Evolutionary conservation across 2,329 filamentous ascomycete species (phyloP).

Genomic region (Trichoderma lentiforme): DNA sequence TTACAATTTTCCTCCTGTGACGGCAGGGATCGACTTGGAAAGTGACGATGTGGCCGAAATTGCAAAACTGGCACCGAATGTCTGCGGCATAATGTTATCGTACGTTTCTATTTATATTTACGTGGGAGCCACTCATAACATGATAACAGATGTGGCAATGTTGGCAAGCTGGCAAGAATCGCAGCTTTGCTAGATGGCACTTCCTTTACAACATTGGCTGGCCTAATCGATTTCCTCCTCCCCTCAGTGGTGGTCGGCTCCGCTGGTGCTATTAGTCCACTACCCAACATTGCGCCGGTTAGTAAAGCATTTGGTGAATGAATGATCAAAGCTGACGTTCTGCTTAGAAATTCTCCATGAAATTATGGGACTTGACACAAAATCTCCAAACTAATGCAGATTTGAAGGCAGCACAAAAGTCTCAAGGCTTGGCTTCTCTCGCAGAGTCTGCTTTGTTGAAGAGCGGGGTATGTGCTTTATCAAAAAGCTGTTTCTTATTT

Average conservation of each 20-base stretch:
- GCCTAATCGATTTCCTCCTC: constrained; percentile 2
- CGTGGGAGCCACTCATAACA: neutral
- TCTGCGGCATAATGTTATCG: neutral
- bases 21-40: neutral
- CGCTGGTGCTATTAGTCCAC: neutral
- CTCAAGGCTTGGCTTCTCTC: neutral
- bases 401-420: neutral
- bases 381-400: neutral
- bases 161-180: neutral
- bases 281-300: constrained; percentile 1
- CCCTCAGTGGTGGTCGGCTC: neutral
- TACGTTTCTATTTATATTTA: neutral
- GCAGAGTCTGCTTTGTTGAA: neutral
- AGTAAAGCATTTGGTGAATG: neutral
- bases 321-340: neutral
- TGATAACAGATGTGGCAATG: neutral
- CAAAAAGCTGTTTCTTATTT: too few relatives aligned
- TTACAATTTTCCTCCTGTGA: constrained; percentile 1
- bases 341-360: neutral
- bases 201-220: neutral
- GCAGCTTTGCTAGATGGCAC: neutral
- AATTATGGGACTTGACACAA: neutral
- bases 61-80: neutral
- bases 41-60: neutral
- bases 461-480: neutral